Percentiles rank a stretch among this genome's conserved stretches.
Evolutionary conservation across 2,329 filamentous ascomycete species (phyloP).

Genomic region (Fusarium miscanthi): DNA sequence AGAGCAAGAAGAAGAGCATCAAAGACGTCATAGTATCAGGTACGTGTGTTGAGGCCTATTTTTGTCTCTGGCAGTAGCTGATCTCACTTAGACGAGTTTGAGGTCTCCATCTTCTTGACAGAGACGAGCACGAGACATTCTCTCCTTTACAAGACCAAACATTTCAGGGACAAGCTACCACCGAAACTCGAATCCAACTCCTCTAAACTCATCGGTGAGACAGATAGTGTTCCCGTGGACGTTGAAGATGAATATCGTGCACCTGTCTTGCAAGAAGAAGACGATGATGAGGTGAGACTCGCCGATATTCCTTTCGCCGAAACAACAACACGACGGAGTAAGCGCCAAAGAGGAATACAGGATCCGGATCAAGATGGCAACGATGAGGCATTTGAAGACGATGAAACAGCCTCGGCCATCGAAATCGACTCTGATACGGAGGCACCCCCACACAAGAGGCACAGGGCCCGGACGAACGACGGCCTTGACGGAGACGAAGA

Average conservation of each 20-base stretch:
- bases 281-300: constrained; percentile 50
- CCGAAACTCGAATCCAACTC: constrained; percentile 70
- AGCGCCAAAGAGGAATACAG: constrained; percentile 44
- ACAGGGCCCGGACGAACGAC: constrained; percentile 49
- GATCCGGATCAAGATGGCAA: constrained; percentile 49
- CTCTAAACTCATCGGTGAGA: constrained; percentile 67
- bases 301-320: constrained; percentile 51
- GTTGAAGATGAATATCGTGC: constrained; percentile 57
- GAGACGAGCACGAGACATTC: constrained; percentile 88
- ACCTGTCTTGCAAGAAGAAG: constrained; percentile 62
- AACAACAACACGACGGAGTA: constrained; percentile 38
- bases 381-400: constrained; percentile 47
- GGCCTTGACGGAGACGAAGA: constrained; percentile 64
- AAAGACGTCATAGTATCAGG: constrained; percentile 90
- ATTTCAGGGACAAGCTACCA: constrained; percentile 70
- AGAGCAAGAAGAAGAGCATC: constrained; percentile 78
- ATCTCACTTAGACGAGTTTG: constrained; percentile 80
- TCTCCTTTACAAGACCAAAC: constrained; percentile 86
- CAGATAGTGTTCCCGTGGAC: constrained; percentile 64
- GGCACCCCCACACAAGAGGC: constrained; percentile 59
- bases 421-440: constrained; percentile 55
- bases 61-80: constrained; percentile 14
- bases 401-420: constrained; percentile 51
- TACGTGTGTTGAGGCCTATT: constrained; percentile 50
- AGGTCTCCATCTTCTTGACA: constrained; percentile 93